Evolutionary conservation across 352 stramenopile species (phyloP), one percentile per base, ranked within the genome.

Genomic region (Phytophthora multivora): DNA sequence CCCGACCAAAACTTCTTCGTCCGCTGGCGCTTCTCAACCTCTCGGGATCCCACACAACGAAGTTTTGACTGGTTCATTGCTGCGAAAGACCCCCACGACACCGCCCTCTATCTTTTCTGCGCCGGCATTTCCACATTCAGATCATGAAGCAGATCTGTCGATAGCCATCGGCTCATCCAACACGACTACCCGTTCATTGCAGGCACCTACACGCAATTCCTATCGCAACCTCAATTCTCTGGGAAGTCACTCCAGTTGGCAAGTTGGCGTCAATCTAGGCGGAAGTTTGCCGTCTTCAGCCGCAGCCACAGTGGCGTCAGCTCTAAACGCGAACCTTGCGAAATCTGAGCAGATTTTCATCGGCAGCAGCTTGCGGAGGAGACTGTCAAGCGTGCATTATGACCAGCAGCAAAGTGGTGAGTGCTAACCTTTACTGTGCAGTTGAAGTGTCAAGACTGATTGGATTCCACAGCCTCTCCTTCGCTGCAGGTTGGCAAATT

Each of bases 301-400:
- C 4, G 84, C 72, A 0, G 63, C 75, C 13, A 90, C 79, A 0
- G 79, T 90, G 9, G 77, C 70, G 1, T 81, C 81, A n/a, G 73
- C 76, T 36, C 46, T 77, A 2, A 64, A 40, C 16, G 59, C 59
- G 9, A 77, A 69, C 51, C 30, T 68, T 11, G 25, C 50, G 13
- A 66, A 66, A 47, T 38, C 25, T 16, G 80, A 84, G 10, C 67
- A 80, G 11, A 56, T 76, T 4, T 74, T 83, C 15, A 45, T 79
- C 23, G 71, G 66, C 2, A 65, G 59, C 30, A 60, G 69, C 5
- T 41, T 81, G n/a, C 71, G 79, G 30, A 60, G 82, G 12, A 61
- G 78, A 0, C 54, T 88, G 36, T 76, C 53, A 40, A 88, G 73
- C 23, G 68, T 88, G 13, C 81, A 87, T 35, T 90, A 87, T 43